These are phyloP conservation scores for Paramecium sexaurelia DNA, from an alignment of 73 alveolate genomes.

Conservation along the genomic window DNA sequence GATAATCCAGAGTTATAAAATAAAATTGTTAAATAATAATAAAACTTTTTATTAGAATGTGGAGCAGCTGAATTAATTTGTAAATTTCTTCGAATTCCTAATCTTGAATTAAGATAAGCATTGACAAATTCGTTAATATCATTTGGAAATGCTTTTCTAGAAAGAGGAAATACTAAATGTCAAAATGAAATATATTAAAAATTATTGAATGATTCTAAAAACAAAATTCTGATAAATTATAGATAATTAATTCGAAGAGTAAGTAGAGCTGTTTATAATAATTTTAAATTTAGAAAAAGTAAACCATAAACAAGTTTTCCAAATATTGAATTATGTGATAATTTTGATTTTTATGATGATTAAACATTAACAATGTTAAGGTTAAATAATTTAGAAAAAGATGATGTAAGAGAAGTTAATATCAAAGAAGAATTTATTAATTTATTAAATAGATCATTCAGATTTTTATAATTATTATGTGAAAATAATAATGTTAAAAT, in stretches of 20 bases:
- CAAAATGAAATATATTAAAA: background rate
- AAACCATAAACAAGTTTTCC: background rate
- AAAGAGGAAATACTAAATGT: constrained; percentile 45
- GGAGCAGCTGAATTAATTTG: constrained; percentile 61
- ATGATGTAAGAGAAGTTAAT: background rate
- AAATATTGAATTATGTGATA: constrained; percentile 8
- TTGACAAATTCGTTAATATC: constrained; percentile 10
- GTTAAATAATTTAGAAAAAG: background rate
- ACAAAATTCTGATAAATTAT: background rate
- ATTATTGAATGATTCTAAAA: background rate
- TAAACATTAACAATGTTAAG: background rate
- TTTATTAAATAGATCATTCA: background rate
- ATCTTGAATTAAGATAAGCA: constrained; percentile 25
- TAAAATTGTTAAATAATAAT: background rate
- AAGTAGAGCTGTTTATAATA: constrained; percentile 48
- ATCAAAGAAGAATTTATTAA: background rate
- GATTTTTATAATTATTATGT: constrained; percentile 27
- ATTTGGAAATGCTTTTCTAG: constrained; percentile 16
- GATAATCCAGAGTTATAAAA: background rate
- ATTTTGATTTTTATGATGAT: constrained; percentile 21
- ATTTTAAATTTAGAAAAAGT: constrained; percentile 9
- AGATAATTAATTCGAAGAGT: background rate
- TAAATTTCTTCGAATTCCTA: background rate
- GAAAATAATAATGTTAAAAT: constrained; percentile 42
- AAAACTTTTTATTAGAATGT: constrained; percentile 24